phyloP scores from a whole-genome alignment of 1,284 basidiomycete genomes.

The Neotropicomus parvogracilis region DNA sequence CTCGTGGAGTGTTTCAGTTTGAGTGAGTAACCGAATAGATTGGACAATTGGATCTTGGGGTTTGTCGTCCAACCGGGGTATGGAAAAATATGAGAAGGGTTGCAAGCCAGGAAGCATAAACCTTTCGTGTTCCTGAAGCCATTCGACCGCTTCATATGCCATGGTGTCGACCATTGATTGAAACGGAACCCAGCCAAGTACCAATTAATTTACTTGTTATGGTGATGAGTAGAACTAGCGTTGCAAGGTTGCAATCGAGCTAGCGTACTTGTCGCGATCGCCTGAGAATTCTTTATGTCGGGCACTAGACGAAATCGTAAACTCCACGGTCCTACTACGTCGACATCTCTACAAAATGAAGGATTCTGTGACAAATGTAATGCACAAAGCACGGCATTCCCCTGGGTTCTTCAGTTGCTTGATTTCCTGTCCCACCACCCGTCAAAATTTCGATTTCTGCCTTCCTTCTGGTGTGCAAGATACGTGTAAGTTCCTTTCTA shows the following conservation, averaged over 20 bases:
- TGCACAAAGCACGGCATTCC: slow-evolving; percentile 21
- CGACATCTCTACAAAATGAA: slow-evolving; percentile 28
- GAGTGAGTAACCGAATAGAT: slow-evolving; percentile 37
- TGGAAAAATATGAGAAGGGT: slow-evolving; percentile 46
- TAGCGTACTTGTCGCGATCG: too few species aligned
- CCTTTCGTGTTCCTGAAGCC: slow-evolving; percentile 19
- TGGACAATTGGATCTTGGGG: slow-evolving; percentile 77
- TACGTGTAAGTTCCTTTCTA: slow-evolving; percentile 74
- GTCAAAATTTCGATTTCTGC: slow-evolving; percentile 84
- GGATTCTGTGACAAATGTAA: slow-evolving; percentile 30
- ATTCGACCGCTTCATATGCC: slow-evolving; percentile 8
- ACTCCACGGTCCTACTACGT: slow-evolving; percentile 7
- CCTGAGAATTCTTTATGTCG: too few species aligned
- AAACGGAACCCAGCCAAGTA: neutral
- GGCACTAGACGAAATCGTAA: too few species aligned
- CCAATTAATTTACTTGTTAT: too few species aligned
- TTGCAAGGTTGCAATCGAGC: too few species aligned
- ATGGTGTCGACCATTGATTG: neutral
- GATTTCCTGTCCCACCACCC: slow-evolving; percentile 4
- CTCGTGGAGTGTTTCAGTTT: neutral
- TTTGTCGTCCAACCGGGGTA: slow-evolving; percentile 57
- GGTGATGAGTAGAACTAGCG: too few species aligned
- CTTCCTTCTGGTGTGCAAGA: slow-evolving; percentile 77
- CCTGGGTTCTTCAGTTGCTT: slow-evolving; percentile 4
- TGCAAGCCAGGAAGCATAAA: slow-evolving; percentile 31